Evolutionary conservation across 768 basidiomycete genomes (phyloP), one percentile per base, ranked within the genome.

Genomic region (Phylloporus sp.): DNA sequence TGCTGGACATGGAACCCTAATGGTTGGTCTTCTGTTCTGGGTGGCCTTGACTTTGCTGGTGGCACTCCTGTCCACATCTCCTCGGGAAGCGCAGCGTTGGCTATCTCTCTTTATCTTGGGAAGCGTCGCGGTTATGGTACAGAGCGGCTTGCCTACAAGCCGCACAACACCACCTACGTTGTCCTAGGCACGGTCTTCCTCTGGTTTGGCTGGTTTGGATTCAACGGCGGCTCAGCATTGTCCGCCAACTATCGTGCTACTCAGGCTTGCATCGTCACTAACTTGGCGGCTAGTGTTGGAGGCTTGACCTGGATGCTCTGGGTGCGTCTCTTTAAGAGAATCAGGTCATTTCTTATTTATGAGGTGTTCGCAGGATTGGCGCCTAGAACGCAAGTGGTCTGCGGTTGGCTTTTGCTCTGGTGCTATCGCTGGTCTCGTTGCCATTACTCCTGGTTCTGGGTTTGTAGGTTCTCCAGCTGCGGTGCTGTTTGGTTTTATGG

Each of bases 61-160:
- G 95, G 95, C 47, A 95, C 92, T 11, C 95, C 95, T 20, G 93
- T 99, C 55, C 95, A 99, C 66, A 97, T 99, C 59, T 88, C 88
- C 16, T 95, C 92, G 15, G 95, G 95, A 42, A 85, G 85, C 1
- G 93, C 92, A 1, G 95, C 91, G 2, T 79, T 98, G 29, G 95
- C 90, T 11, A 89, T 95, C 56, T 94, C 88, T 23, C 72, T 93
- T 61, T 97, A 86, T 67, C 85, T 99, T 31, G 95, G 95, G 35
- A 91, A 88, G 62, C 85, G 95, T 46, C 76, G 87, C 28, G 95
- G 94, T 1, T 97, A 91, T 56, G 95, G 94, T 15, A 95, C 94
- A 3, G 86, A 90, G 60, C 79, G 86, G 23, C 80, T 97, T 13
- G 88, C 91, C 1, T 98, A 95, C 80, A 95, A 85, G 70, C 94